phyloP scores from a whole-genome alignment of 2,329 filamentous ascomycete genomes.

The Aureobasidium sp. region DNA sequence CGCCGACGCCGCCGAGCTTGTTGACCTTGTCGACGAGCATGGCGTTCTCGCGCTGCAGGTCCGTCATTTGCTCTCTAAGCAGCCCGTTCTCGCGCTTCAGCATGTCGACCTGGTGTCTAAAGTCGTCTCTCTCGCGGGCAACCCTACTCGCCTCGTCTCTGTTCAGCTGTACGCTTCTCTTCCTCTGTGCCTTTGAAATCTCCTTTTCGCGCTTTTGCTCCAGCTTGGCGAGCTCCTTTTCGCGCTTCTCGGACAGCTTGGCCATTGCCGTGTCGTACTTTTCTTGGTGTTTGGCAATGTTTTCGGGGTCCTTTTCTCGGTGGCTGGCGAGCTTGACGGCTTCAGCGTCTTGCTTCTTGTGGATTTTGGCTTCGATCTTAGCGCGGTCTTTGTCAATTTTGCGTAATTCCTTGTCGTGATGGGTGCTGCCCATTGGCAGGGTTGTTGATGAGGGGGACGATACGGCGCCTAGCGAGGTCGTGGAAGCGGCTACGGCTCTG shows the following conservation, averaged over 20 bases:
- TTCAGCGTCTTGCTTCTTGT: conserved; percentile 49
- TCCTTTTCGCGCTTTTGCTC: conserved; percentile 31
- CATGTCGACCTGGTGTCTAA: conserved; percentile 38
- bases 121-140: conserved; percentile 44
- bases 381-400: conserved; percentile 55
- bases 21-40: conserved; percentile 41
- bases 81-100: conserved; percentile 45
- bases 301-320: conserved; percentile 28
- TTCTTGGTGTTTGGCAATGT: conserved; percentile 57
- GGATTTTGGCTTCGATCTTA: conserved; percentile 57
- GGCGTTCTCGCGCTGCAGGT: conserved; percentile 53
- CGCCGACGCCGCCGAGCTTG: conserved; percentile 27
- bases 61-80: conserved; percentile 45
- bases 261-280: conserved; percentile 58
- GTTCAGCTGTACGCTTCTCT: conserved; percentile 40
- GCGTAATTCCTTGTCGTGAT: conserved; percentile 56
- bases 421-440: conserved; percentile 2
- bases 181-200: conserved; percentile 39
- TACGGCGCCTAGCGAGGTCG: conserved; percentile 15
- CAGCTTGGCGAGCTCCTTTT: conserved; percentile 55
- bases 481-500: background rate
- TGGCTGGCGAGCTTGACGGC: conserved; percentile 36
- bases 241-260: conserved; percentile 58
- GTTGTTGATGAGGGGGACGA: conserved; percentile 18
- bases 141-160: conserved; percentile 41